Base-by-base conservation (phyloP, 768 basidiomycete species). In the Lactarius sanguifluus region DNA sequence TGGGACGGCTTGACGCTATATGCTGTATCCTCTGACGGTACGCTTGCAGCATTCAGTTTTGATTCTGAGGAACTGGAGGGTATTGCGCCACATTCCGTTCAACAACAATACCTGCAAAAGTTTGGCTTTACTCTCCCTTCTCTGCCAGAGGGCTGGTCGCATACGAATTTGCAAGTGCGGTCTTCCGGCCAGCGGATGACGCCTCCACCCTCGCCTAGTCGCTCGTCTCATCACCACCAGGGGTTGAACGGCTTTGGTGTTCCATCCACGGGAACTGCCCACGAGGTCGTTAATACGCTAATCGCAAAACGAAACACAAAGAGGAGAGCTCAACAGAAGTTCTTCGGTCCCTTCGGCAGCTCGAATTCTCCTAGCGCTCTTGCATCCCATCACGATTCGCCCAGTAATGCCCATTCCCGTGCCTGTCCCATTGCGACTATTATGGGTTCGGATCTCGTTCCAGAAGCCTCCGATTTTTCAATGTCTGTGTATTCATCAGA, bases 1-100 rank as follows among this genome's bases (percentile, higher is more conserved):
- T 86, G 85, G 76, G 96, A 98, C 73, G 97, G 97, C 10, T 81
- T 91, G 55, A 91, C 91, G 2, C 83, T 99, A 0, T 98, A 96
- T 71, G 95, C 94, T 0, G 94, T 92, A 66, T 97, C 96, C 1
- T 96, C 94, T 0, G 97, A 99, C 74, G 97, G 97, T 2, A 95
- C 95, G 0, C 86, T 98, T 62, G 93, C 88, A 1, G 93, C 89
- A 2, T 92, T 97, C 77, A 82, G 84, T 70, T 98, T 98, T 72
- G 88, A 91, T 50, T 74, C 85, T 2, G 85, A 87, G 38, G 93
- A 94, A 76, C 78, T 92, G 2, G 91, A 92, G 73, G 92, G 92
- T 40, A 89, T 94, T 43, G 88, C 91, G 2, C 85, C 89, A 4
- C 83, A 84, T 71, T 80, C 81, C 12, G 87, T 88, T 13, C 92